Conservation (phyloP, 208 protist genomes). For the Leptomonas pyrrhocoris region DNA sequence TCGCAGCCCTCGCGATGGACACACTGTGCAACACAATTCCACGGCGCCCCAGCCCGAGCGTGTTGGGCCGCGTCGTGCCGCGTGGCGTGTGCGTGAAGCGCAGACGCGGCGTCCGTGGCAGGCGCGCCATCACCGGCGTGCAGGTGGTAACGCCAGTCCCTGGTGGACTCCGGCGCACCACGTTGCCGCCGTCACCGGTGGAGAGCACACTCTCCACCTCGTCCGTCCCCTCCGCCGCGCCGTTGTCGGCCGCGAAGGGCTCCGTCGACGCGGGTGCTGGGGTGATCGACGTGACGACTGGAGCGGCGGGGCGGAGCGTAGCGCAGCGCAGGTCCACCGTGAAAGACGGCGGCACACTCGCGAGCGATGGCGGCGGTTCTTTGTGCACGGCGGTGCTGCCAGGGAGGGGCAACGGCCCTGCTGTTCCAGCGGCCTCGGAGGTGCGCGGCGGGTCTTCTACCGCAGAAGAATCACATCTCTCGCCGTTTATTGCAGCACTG, state of each 20-base stretch:
- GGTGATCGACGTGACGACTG: background rate
- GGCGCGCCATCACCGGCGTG: background rate
- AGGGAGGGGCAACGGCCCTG: background rate
- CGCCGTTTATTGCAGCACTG: too few species aligned
- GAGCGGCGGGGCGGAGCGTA: background rate
- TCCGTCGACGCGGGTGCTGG: background rate
- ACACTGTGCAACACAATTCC: constrained; percentile 5
- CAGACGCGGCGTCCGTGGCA: constrained; percentile 15
- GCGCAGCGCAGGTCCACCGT: constrained; percentile 8
- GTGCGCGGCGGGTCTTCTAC: background rate
- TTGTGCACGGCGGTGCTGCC: constrained; percentile 1
- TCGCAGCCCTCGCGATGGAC: background rate
- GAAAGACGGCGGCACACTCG: background rate
- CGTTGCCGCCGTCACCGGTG: background rate
- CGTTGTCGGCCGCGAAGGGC: background rate
- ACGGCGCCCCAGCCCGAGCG: constrained; percentile 2
- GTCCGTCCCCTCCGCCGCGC: background rate
- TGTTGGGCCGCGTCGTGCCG: constrained; percentile 4
- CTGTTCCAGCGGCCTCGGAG: background rate
- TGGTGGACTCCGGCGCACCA: background rate
- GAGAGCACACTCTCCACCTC: background rate
- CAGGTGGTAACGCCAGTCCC: background rate
- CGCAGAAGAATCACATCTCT: too few species aligned
- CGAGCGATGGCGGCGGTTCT: constrained; percentile 1
- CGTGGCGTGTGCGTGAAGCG: constrained; percentile 23